A percentile compares a stretch with the other conserved stretches of the same genome.
Conservation (phyloP, 73 alveolate species). For the Tetrahymena elliotti region DNA sequence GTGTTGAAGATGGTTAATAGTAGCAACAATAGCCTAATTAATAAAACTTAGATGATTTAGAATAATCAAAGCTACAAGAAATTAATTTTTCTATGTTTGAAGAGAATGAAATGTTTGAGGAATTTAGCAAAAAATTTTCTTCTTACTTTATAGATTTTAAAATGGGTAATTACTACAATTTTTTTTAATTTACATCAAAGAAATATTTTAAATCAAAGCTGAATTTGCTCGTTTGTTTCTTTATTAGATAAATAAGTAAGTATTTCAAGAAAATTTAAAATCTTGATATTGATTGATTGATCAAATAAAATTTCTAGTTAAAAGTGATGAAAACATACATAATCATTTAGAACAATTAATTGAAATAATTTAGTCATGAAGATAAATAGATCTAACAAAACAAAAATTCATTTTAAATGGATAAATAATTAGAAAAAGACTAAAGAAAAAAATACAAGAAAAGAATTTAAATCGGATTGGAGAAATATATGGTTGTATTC, state of each 20-base stretch:
- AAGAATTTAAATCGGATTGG: background rate
- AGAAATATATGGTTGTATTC: background rate
- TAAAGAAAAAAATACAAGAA: background rate
- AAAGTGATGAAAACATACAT: background rate
- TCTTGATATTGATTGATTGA: background rate
- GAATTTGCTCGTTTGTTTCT: no score
- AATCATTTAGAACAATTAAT: background rate
- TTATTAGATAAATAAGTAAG: background rate
- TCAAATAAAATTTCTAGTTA: no score
- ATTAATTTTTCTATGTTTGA: background rate
- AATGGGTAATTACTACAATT: background rate
- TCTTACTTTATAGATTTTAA: background rate
- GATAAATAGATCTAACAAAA: no score
- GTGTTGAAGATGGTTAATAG: background rate
- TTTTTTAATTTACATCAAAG: background rate
- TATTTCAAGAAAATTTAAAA: no score
- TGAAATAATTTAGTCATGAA: no score
- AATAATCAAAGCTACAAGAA: background rate
- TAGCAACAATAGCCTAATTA: no score
- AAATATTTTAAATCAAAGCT: no score
- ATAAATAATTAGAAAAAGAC: no score
- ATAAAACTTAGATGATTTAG: background rate
- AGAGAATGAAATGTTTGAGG: background rate
- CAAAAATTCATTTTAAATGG: no score
- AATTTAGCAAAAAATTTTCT: background rate